Base-by-base conservation (phyloP, 805 yeast species). In the Millerozyma miso region DNA sequence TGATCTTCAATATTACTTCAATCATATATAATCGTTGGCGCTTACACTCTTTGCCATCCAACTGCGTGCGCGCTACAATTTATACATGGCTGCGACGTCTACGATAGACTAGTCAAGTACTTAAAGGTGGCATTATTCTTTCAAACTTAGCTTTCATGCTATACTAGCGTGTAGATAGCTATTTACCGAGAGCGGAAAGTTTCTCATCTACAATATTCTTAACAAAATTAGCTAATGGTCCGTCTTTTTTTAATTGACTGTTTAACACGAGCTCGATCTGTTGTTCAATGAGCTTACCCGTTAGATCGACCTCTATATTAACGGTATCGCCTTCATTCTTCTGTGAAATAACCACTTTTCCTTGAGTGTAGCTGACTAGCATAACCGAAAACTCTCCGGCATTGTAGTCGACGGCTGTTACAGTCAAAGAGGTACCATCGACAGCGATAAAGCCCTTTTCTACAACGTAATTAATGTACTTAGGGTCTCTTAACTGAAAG, bases 401-500 rank as follows among this genome's bases (percentile, higher is more conserved):
- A 4, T 55, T 58, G 52, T 81, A 80, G 58, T 89, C 82, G 3
- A 90, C 97, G 19, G 71, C 72, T 0, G 91, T 88, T 8, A 93
- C 83, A 0, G 99, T 93, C 50, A 93, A 73, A 17, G 96, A 87
- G 1, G 96, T 85, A 31, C 99, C 99, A 59, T 93, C 99, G 14
- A 93, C 67, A 19, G 93, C 80, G 44, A 93, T 84, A 56, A 91
- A 93, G 3, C 99, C 99, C 66, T 93, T 93, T 58, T 88, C 95
- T 8, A 93, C 98, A 46, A 93, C 83, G 60, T 83, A 93, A 48
- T 78, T 78, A 38, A 78, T 74, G 43, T 79, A 73, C 39, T 78
- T 74, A 15, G 59, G 53, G 47, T 88, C 93, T 45, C 85, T 71
- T 41, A 88, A 72, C 61, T 79, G 63, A 63, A 91, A 90, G 3